Base-by-base conservation (phyloP, 768 basidiomycete species). In the Russula griseocarnosa region DNA sequence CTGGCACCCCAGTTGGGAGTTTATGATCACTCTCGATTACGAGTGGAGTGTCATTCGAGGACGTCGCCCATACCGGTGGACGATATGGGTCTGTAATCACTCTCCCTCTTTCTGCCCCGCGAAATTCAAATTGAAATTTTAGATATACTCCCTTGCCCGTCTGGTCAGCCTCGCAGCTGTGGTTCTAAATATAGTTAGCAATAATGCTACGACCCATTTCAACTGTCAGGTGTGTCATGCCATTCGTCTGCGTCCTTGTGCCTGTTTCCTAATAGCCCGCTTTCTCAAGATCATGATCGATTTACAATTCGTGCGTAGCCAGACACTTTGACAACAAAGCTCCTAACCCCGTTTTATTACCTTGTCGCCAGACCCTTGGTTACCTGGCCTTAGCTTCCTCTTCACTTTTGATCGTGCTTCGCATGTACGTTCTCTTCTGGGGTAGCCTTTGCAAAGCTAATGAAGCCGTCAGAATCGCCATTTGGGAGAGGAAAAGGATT, bases 71-170 rank as follows among this genome's bases (percentile, higher is more conserved):
- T 52, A 58, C 32, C 28, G 40, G 18, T 58, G 62, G 62, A 20
- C 62, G 24, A 63, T 63, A 63, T 63, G 56, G 62, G 62, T 63
- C 16, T 3, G 62, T 63, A 9, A 13, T 26, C 5, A 18, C 5
- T 42, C 36, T 40, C 16, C n/a, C n/a, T n/a, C 18, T 16, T 8
- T 13, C 36, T 13, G 26, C n/a, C 60, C 11, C 32, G 16, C 14
- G 18, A 4, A 4, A 10, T 28, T 20, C 1, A 14, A 4, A 8
- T 20, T 38, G 51, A 1, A 55, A 14, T 20, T 49, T 16, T 18
- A 66, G 65, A 24, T 66, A 26, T 66, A 66, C 26, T 66, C 51
- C n/a, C 32, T 66, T 3, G 42, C 50, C 2, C 61, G 65, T 16
- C 3, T 42, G 3, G 2, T 20, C 32, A 36, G 61, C 32, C 61